Base-by-base conservation (phyloP, 2,329 filamentous ascomycete genomes). In the Epichloe elymi region DNA sequence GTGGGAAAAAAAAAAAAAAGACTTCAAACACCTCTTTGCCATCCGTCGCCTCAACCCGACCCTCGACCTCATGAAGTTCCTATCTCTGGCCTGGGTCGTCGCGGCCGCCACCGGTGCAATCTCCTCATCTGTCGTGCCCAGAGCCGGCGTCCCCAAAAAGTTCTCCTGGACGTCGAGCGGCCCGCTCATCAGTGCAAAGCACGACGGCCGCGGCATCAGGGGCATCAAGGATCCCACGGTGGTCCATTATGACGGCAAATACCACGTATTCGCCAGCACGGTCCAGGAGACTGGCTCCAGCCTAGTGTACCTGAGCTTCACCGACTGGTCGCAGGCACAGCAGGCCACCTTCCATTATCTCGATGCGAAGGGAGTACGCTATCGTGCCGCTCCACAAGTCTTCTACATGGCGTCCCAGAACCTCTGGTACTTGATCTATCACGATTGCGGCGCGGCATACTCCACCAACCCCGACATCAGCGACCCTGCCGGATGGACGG, bases 181-280 rank as follows among this genome's bases (percentile, higher is more conserved):
- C 14, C 48, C 48, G 7, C 4, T 39, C 33, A 45, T 50, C 35
- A 3, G 3, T 5, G 19, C 48, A 4, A 44, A 45, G 33, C 23
- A 2, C 20, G 41, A 50, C 6, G 35, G 35, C 19, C 48, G 11
- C 15, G 4, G 17, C 41, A 0, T 45, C 33, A 2, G 1, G 1
- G 48, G 15, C 20, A 33, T 85, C 58, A 85, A 85, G 60, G 81
- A 85, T 64, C 83, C 84, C 65, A 80, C 75, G 23, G 59, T 62
- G 49, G 73, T 72, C 19, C 60, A 66, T 1, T 78, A 78, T 68
- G 76, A 83, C 36, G 75, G 72, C 50, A 61, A 80, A 62, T 70
- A 82, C 54, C 70, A 84, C 6, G 79, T 84, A 3, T 85, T 84
- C 58, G 79, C 67, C 2, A 74, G 78, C 1, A 70, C 61, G 53